Evolutionary conservation across 2,329 filamentous ascomycete genomes (phyloP), one percentile per base, ranked within the genome.

Genomic region (Cryphonectria carpinicola): DNA sequence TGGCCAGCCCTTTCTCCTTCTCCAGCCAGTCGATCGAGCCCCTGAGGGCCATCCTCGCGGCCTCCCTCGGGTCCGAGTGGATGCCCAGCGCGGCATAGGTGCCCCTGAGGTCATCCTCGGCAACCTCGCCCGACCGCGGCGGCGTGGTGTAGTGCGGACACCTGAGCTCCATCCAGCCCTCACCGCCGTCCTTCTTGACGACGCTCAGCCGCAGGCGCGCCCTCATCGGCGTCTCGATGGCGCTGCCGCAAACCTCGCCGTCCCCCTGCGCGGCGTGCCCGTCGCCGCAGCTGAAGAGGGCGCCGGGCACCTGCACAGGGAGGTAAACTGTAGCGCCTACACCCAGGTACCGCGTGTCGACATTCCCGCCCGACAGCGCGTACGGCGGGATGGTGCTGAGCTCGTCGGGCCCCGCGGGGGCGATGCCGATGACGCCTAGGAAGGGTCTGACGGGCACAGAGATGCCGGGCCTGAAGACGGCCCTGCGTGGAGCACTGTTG

Each of bases 81-180:
- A 87, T 79, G 0, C 85, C 86, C 65, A 87, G 85, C 65, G 84
- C 86, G 77, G 92, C 87, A 80, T 86, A 85, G 75, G 85, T 83
- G 67, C 83, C 81, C 69, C 81, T 82, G 17, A 80, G 78, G 70
- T 80, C 81, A 69, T 80, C 79, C 66, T 80, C 74, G 56, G 81
- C 77, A 69, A 71, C 80, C 70, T 83, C 83, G n/a, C 79, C 77
- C 69, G 69, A 60, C 79, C 77, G 70, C 54, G 79, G 75, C 13
- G 79, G 75, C 1, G 82, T 86, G 68, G 82, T 74, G 74, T 83
- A 86, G 76, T 87, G 85, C 54, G 85, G 85, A 22, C 71, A 70
- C 25, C 82, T 81, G 39, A 79, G 80, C 39, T 86, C 61, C 54
- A 65, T 61, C 69, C 71, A 74, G 19, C 72, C 73, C 2, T 49